These are phyloP conservation scores for Omphalea diandra DNA, from an alignment of 441 rosid species.

Conservation along the genomic window DNA sequence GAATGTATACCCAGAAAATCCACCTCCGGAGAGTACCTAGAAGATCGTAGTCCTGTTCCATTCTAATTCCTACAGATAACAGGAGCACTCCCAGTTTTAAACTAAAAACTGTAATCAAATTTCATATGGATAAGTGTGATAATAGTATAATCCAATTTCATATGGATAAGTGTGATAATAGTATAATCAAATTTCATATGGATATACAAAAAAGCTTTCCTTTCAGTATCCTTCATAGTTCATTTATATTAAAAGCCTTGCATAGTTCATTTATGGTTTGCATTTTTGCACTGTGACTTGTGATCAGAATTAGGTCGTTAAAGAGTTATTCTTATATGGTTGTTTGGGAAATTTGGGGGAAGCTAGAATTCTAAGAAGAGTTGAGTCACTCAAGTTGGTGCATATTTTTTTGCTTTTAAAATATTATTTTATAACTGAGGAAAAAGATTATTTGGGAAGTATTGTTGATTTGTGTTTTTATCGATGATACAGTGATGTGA, in stretches of 20 bases:
- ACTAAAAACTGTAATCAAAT: background rate
- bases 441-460: background rate
- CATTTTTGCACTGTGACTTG: background rate
- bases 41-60: slow-evolving; percentile 49
- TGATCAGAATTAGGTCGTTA: background rate
- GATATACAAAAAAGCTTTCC: background rate
- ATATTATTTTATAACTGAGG: background rate
- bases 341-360: slow-evolving; percentile 9
- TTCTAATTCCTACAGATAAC: slow-evolving; percentile 30
- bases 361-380: background rate
- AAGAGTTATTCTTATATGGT: background rate
- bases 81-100: slow-evolving; percentile 14
- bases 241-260: background rate
- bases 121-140: too few species aligned
- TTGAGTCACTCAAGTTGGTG: background rate
- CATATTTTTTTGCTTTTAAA: background rate
- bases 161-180: too few species aligned
- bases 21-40: slow-evolving; percentile 72
- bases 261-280: background rate
- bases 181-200: too few species aligned
- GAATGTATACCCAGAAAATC: slow-evolving; percentile 85
- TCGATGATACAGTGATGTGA: slow-evolving; percentile 2
- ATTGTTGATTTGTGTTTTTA: background rate
- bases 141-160: too few species aligned
- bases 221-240: background rate